Percentiles rank a stretch among this genome's conserved stretches.
Conservation (phyloP, 2,329 filamentous ascomycete species). For the Bipolaris bicolor region DNA sequence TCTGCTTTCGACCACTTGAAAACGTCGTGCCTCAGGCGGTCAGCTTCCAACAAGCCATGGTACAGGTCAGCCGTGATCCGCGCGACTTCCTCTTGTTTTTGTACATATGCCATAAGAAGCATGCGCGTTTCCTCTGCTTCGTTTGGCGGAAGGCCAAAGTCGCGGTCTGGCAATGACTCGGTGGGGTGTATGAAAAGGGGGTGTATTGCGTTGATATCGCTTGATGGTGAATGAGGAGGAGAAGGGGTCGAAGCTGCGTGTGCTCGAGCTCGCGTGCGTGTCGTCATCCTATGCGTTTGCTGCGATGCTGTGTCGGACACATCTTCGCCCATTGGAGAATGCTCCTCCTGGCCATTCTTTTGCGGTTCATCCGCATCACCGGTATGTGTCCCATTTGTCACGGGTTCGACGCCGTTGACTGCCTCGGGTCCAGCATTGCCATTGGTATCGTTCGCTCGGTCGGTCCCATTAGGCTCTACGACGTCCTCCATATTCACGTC, state of each 20-base stretch:
- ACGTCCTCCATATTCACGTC: constrained; percentile 41
- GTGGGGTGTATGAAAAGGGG: constrained; percentile 74
- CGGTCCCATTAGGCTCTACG: constrained; percentile 25
- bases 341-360: constrained; percentile 33
- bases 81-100: constrained; percentile 85
- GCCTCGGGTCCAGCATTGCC: constrained; percentile 11
- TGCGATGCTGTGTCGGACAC: constrained; percentile 52
- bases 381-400: constrained; percentile 32
- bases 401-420: constrained; percentile 26
- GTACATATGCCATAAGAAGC: constrained; percentile 75
- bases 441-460: constrained; percentile 17
- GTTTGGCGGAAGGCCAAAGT: constrained; percentile 71
- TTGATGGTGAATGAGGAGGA: constrained; percentile 54
- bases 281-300: constrained; percentile 61
- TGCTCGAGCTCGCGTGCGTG: constrained; percentile 59
- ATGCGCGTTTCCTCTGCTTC: constrained; percentile 82
- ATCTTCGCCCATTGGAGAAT: constrained; percentile 42
- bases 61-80: constrained; percentile 72
- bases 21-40: constrained; percentile 73
- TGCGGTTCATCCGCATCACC: constrained; percentile 21
- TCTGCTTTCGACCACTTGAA: constrained; percentile 79
- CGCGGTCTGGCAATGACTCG: constrained; percentile 68
- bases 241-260: constrained; percentile 51
- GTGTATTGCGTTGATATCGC: constrained; percentile 66
- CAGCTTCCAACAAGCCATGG: constrained; percentile 72